Percentiles rank a stretch among this genome's conserved stretches.
Conservation (phyloP, 345 rosid genomes). For the Theobroma cacao region DNA sequence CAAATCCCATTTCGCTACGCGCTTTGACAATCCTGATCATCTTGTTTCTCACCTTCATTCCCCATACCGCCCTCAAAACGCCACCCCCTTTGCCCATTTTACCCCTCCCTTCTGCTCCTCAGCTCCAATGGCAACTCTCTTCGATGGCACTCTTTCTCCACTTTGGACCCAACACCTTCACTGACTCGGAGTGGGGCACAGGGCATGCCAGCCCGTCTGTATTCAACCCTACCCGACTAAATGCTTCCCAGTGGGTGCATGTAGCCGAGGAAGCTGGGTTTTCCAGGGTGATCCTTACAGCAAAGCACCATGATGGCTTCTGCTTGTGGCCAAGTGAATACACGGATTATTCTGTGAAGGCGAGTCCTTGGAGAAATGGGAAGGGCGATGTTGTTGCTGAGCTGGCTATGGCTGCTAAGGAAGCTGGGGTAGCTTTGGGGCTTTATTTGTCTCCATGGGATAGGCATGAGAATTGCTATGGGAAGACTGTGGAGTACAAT, state of each 20-base stretch:
- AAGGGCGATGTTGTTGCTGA: conserved; percentile 71
- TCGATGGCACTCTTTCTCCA: conserved; percentile 79
- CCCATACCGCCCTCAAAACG: conserved; percentile 27
- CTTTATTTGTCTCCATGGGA: conserved; percentile 95
- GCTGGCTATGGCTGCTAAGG: conserved; percentile 58
- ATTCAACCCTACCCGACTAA: conserved; percentile 61
- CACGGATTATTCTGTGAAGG: conserved; percentile 73
- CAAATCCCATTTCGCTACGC: conserved; percentile 5
- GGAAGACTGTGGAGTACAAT: conserved; percentile 78
- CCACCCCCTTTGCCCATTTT: conserved; percentile 83
- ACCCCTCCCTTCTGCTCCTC: conserved; percentile 69
- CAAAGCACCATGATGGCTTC: conserved; percentile 97
- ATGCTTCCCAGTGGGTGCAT: conserved; percentile 81
- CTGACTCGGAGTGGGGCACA: conserved; percentile 85
- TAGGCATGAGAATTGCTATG: conserved; percentile 68
- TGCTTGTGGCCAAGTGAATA: conserved; percentile 83
- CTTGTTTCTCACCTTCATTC: conserved; percentile 19
- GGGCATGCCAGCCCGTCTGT: conserved; percentile 65
- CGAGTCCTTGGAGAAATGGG: conserved; percentile 65
- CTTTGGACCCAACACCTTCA: conserved; percentile 89
- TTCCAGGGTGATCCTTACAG: conserved; percentile 68
- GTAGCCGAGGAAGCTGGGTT: conserved; percentile 73
- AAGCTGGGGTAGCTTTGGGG: conserved; percentile 58
- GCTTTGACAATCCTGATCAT: background rate
- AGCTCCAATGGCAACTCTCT: conserved; percentile 83